These are phyloP conservation scores for Xerocomus amazonicus DNA, from an alignment of 1,284 basidiomycete species.

Conservation along the genomic window DNA sequence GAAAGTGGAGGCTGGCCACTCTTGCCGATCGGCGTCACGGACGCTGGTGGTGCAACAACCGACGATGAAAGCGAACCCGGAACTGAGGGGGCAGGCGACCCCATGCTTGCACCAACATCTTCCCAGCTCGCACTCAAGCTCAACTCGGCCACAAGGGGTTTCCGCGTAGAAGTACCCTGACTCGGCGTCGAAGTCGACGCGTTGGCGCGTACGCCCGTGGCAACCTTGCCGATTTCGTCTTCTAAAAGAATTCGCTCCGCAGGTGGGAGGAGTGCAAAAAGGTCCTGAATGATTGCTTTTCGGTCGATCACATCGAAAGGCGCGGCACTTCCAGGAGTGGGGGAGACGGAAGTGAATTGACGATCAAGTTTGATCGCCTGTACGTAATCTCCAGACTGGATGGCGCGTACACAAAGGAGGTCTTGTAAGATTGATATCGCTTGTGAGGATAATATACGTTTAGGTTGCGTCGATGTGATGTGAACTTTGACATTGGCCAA, in stretches of 20 bases:
- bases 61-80: conserved; percentile 8
- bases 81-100: conserved; percentile 11
- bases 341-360: conserved; percentile 41
- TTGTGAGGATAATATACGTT: conserved; percentile 17
- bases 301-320: conserved; percentile 39
- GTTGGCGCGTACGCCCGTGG: conserved; percentile 17
- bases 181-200: conserved; percentile 8
- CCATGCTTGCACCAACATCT: conserved; percentile 23
- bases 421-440: conserved; percentile 69
- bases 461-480: conserved; percentile 23
- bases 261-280: conserved; percentile 56
- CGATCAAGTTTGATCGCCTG: conserved; percentile 76
- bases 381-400: conserved; percentile 70
- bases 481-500: conserved; percentile 5
- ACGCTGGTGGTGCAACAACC: background rate
- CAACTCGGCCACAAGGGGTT: conserved; percentile 12
- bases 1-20: conserved; percentile 1
- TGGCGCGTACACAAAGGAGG: conserved; percentile 74
- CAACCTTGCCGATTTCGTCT: conserved; percentile 40
- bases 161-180: conserved; percentile 8
- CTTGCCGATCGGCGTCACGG: background rate
- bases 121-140: conserved; percentile 54
- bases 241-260: conserved; percentile 56
- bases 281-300: conserved; percentile 65
- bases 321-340: conserved; percentile 14